These are phyloP conservation scores for Coleophoma cylindrospora DNA, from an alignment of 2,329 filamentous ascomycete genomes.

Conservation along the genomic window DNA sequence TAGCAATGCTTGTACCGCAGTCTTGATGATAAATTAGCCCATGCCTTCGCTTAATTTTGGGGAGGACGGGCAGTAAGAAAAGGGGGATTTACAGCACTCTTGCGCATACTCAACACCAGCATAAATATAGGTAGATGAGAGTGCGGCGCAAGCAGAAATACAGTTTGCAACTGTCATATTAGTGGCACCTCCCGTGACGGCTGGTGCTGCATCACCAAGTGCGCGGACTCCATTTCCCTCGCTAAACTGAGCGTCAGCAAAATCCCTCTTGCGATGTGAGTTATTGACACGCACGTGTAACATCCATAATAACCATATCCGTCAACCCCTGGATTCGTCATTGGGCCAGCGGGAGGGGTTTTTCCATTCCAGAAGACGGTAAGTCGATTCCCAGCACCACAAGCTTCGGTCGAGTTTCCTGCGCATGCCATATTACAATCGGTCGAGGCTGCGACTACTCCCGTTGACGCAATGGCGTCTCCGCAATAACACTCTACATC, in stretches of 20 bases:
- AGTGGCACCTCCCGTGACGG: conserved; percentile 11
- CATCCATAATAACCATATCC: conserved; percentile 13
- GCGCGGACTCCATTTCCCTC: conserved; percentile 14
- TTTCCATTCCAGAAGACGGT: conserved; percentile 21
- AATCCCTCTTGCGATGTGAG: too few relatives aligned
- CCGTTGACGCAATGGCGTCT: conserved; percentile 8
- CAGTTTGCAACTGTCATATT: conserved; percentile 16
- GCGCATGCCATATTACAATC: conserved; percentile 15
- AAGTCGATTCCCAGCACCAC: conserved; percentile 19
- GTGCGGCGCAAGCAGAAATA: conserved; percentile 11
- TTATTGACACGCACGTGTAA: conserved; percentile 12
- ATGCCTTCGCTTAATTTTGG: too few relatives aligned
- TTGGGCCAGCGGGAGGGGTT: conserved; percentile 9
- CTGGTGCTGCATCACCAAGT: conserved; percentile 7
- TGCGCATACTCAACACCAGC: conserved; percentile 40
- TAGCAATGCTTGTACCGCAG: conserved; percentile 7
- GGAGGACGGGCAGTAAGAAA: too few relatives aligned
- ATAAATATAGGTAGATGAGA: conserved; percentile 27
- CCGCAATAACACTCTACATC: conserved; percentile 8
- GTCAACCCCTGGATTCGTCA: conserved; percentile 13
- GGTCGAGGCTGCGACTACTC: conserved; percentile 6
- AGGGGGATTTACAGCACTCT: conserved; percentile 31
- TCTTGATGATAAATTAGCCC: not conserved
- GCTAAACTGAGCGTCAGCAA: conserved; percentile 1
- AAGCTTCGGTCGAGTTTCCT: conserved; percentile 20